These are phyloP conservation scores for Scenedesmus sp. DNA, from an alignment of 163 green algal genomes.

Conservation along the genomic window DNA sequence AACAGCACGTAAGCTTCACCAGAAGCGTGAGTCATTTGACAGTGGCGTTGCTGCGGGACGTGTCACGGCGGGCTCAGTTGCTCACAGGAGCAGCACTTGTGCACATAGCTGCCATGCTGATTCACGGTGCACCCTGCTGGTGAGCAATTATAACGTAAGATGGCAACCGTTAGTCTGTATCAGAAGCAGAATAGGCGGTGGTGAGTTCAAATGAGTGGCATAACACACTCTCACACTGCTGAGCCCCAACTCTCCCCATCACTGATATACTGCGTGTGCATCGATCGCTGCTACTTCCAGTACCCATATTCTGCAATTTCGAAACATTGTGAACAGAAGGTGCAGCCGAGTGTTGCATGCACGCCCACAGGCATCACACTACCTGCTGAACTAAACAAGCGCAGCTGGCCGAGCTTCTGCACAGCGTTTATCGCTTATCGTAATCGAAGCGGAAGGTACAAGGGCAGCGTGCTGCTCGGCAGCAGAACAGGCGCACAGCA, in stretches of 20 bases:
- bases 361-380: background rate
- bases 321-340: background rate
- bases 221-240: background rate
- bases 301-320: background rate
- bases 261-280: background rate
- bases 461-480: background rate
- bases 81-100: background rate
- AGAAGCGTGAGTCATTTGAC: no score
- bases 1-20: no score
- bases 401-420: background rate
- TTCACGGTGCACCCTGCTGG: background rate
- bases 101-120: background rate
- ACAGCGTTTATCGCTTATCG: background rate
- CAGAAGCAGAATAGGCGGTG: background rate
- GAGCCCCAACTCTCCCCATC: background rate
- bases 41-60: no score
- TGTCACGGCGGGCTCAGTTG: background rate
- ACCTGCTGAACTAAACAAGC: background rate
- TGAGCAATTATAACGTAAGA: no score
- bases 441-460: background rate
- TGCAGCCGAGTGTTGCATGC: background rate
- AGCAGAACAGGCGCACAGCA: conserved; percentile 3
- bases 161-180: no score
- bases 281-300: background rate
- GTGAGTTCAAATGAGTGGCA: background rate